phyloP scores from a whole-genome alignment of 2,329 filamentous ascomycete genomes.

The Aspergillus pseudotamarii region DNA sequence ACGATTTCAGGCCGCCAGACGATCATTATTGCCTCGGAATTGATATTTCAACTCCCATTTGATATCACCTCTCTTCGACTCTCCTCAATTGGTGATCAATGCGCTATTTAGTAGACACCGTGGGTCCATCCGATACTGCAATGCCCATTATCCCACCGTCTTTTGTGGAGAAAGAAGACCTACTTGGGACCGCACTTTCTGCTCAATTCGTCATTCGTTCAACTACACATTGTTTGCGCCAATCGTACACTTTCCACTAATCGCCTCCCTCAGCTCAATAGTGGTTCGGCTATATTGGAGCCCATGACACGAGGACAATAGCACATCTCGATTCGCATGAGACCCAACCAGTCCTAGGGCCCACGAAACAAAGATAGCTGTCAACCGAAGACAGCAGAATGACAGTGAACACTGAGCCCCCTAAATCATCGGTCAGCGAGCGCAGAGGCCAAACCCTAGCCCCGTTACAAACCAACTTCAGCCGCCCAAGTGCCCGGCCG shows the following conservation, averaged over 20 bases:
- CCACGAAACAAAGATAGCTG: background rate
- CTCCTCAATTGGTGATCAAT: constrained; percentile 5
- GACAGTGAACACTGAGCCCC: constrained; percentile 20
- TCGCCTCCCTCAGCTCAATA: background rate
- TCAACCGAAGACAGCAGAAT: constrained; percentile 13
- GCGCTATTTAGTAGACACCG: background rate
- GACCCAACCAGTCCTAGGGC: background rate
- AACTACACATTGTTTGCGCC: background rate
- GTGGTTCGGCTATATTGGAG: background rate
- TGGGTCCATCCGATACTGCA: constrained; percentile 4
- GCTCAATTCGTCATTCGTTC: background rate
- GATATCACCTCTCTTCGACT: background rate
- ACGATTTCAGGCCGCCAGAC: background rate
- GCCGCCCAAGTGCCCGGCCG: constrained; percentile 27
- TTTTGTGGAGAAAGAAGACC: constrained; percentile 10
- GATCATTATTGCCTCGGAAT: background rate
- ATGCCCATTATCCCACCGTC: constrained; percentile 2
- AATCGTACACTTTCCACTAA: background rate
- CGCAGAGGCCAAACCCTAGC: constrained; percentile 40
- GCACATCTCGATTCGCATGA: background rate
- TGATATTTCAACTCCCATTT: background rate
- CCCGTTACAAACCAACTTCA: constrained; percentile 43
- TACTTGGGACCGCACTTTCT: background rate
- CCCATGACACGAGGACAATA: background rate
- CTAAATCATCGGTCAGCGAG: constrained; percentile 36